Evolutionary conservation across 2,329 filamentous ascomycete species (phyloP).

Genomic region (Colletotrichum orchidophilum): DNA sequence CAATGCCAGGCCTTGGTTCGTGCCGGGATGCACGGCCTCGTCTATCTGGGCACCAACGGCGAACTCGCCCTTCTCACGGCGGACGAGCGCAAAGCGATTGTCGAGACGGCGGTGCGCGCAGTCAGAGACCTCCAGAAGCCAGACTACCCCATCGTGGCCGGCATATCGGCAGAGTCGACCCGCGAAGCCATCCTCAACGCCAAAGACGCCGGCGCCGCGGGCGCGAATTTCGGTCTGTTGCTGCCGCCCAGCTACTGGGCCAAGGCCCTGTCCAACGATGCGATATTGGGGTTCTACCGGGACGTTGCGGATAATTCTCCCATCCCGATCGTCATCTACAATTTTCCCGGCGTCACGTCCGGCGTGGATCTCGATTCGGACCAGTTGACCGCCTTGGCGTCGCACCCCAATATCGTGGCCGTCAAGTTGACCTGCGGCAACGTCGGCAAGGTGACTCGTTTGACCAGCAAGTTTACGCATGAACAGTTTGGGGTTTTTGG

Average conservation of each 20-base stretch:
- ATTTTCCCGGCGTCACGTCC: constrained; percentile 37
- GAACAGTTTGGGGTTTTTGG: constrained; percentile 54
- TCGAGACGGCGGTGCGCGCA: constrained; percentile 49
- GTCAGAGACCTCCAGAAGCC: constrained; percentile 46
- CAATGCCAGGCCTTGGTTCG: constrained; percentile 52
- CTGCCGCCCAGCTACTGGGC: constrained; percentile 77
- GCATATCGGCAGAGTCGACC: constrained; percentile 66
- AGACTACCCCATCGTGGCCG: constrained; percentile 54
- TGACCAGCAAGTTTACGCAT: constrained; percentile 46
- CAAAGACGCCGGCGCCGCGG: constrained; percentile 69
- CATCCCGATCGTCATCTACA: constrained; percentile 38
- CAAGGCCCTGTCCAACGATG: constrained; percentile 64
- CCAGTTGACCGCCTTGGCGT: constrained; percentile 51
- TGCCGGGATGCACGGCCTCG: constrained; percentile 55
- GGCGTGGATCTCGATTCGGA: constrained; percentile 39
- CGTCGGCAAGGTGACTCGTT: constrained; percentile 67
- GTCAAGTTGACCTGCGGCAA: constrained; percentile 62
- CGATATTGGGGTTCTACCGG: constrained; percentile 69
- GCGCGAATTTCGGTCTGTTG: constrained; percentile 74
- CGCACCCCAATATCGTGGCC: constrained; percentile 68
- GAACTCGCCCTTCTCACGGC: constrained; percentile 53
- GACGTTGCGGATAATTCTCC: constrained; percentile 64
- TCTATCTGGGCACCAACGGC: constrained; percentile 57
- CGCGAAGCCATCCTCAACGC: constrained; percentile 74
- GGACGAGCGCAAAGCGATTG: constrained; percentile 51